Conservation (phyloP, 176 grass and related monocot species). For the Themeda triandra region DNA sequence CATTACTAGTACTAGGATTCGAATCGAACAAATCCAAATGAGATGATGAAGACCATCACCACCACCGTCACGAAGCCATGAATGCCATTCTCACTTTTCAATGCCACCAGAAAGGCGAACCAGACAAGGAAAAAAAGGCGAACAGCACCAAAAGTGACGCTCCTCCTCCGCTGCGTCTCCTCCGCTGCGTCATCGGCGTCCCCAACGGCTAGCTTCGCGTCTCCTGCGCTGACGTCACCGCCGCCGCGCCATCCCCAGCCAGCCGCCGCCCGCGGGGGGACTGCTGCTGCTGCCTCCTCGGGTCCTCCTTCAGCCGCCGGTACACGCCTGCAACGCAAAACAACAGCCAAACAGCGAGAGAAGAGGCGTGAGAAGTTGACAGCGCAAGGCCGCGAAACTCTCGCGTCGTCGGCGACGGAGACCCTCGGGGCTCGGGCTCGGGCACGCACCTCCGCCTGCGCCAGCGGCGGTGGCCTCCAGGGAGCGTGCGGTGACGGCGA, state of each 20-base stretch:
- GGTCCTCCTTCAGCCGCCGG: slow-evolving; percentile 59
- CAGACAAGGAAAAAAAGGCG: neutral
- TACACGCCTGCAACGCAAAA: slow-evolving; percentile 20
- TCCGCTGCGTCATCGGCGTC: neutral
- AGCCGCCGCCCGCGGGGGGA: slow-evolving; percentile 39
- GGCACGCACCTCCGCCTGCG: neutral
- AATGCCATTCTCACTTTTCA: neutral
- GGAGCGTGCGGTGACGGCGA: slow-evolving; percentile 16
- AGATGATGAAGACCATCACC: neutral
- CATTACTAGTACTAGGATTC: neutral
- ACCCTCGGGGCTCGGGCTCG: neutral
- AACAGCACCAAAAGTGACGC: neutral
- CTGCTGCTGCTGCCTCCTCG: neutral
- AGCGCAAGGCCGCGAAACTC: neutral
- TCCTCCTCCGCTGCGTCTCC: neutral
- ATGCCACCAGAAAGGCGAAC: neutral
- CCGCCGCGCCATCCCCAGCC: slow-evolving; percentile 22
- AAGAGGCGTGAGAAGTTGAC: neutral
- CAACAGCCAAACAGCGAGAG: neutral
- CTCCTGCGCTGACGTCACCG: neutral
- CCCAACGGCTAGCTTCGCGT: slow-evolving; percentile 40
- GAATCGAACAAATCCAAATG: neutral
- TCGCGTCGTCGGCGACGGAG: neutral
- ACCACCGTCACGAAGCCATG: neutral
- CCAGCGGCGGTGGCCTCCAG: slow-evolving; percentile 21